Evolutionary conservation across 192 early-diverging fungal genomes (phyloP), one percentile per base, ranked within the genome.

Genomic region (Powellomyces hirtus): DNA sequence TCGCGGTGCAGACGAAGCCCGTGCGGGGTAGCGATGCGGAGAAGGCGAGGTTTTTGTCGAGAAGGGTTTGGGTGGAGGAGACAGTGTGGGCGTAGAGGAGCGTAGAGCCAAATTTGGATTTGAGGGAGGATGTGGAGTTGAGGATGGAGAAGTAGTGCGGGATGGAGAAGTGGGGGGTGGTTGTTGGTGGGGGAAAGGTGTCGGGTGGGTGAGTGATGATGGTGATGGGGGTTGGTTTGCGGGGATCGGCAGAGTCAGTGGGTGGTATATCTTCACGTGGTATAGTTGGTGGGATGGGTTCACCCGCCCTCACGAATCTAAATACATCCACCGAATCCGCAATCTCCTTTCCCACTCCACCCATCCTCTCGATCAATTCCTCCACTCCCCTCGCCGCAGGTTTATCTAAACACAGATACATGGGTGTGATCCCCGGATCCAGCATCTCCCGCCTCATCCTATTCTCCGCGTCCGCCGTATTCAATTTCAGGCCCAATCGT

Each of bases 41-140:
- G 42, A 97, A 78, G 35, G 68, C 75, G 36, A 84, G 76, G 75
- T 98, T 96, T 45, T 89, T 93, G 67, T 97, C 97, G 31, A 99
- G 71, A 34, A 97, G 81, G 8, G 95, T 96, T 76, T 99, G 97
- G 0, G 97, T 99, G 14, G 93, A 95, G 7, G 81, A 81, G 1
- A 92, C 81, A 0, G 90, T 87, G 51, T 91, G 79, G 0, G 88
- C 85, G 71, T 92, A 97, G 70, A 96, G 64, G 1, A 99, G 59
- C 38, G 71, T 79, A 22, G 86, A 86, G 22, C 97, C 97, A 38
- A 89, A 87, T 14, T 14, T 49, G 4, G 18, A 42, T 24, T 3
- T 18, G 2, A 24, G 16, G n/a, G 46, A 2, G n/a, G 46, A 49
- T 49, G 40, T 14, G 3, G 46, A 49, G 46, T 49, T 2, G 4